Percentiles rank a stretch among this genome's conserved stretches.
Conservation (phyloP, 129 eudicot genomes). For the Artemisia annua region DNA sequence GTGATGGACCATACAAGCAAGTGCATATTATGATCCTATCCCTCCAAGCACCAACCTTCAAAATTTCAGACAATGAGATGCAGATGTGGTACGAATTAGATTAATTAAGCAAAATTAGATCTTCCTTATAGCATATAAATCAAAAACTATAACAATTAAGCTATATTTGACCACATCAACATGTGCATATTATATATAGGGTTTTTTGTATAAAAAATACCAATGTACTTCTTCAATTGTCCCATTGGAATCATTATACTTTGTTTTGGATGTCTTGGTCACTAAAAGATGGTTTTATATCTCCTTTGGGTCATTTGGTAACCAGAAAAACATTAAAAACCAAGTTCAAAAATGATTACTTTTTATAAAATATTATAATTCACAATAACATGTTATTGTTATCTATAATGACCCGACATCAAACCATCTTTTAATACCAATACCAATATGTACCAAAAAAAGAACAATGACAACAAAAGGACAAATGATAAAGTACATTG, state of each 20-base stretch:
- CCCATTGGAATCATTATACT: conserved; percentile 90
- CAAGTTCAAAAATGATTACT: too few species aligned
- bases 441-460: too few species aligned
- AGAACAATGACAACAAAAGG: too few species aligned
- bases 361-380: too few species aligned
- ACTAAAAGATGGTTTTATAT: conserved; percentile 30
- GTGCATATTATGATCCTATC: conserved; percentile 88
- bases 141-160: not conserved
- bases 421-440: too few species aligned
- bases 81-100: not conserved
- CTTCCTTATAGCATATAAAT: not conserved
- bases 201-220: too few species aligned
- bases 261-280: conserved; percentile 37
- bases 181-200: not conserved
- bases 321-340: too few species aligned
- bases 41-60: conserved; percentile 96
- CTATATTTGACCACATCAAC: not conserved
- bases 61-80: not conserved
- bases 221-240: conserved; percentile 46
- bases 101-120: not conserved
- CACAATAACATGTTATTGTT: too few species aligned
- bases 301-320: conserved; percentile 35
- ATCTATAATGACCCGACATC: too few species aligned
- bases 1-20: conserved; percentile 71
- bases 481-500: too few species aligned